Evolutionary conservation across 2,329 filamentous ascomycete species (phyloP), one percentile per base, ranked within the genome.

Genomic region (Nothophoma quercina): DNA sequence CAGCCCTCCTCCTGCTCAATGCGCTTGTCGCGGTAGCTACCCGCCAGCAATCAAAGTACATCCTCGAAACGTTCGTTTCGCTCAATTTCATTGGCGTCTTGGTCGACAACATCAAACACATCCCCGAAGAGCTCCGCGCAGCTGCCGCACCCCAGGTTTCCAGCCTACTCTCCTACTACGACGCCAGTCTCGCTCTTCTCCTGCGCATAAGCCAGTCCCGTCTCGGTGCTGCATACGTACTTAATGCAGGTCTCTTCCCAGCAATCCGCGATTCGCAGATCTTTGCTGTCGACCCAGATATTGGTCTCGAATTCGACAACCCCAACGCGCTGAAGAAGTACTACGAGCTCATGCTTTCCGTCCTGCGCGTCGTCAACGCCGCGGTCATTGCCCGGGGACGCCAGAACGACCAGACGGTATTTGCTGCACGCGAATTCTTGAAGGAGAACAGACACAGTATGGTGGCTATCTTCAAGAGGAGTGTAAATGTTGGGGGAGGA

Each of bases 41-140:
- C 46, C 81, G 85, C 28, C 88, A 93, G 66, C 82, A 86, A 41
- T 90, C 89, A 23, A 83, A 84, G 43, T 85, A 89, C 63, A 83
- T 98, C 19, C 85, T 96, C 13, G 90, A 95, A 58, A 82, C 86
- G 23, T 84, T 99, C 48, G 88, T 89, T 65, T 86, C 89, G 50
- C 85, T 96, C 38, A 99, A 99, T 76, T 96, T 97, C 71, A 84
- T 97, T 42, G 89, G 89, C 42, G 87, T 98, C 22, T 83, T 98
- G 23, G 88, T 99, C 44, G 93, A 98, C 75, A 91, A 91, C 43
- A 84, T 99, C 50, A 88, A 90, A 62, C 83, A 85, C 61, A 85
- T 97, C 43, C 85, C 93, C 55, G 76, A 83, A 9, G 93, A 97
- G 58, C 75, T 81, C 56, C 63, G 72, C 59, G 66, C 66, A 51